These are phyloP conservation scores for Pseudocercospora musae DNA, from an alignment of 2,329 filamentous ascomycete genomes.

Conservation along the genomic window DNA sequence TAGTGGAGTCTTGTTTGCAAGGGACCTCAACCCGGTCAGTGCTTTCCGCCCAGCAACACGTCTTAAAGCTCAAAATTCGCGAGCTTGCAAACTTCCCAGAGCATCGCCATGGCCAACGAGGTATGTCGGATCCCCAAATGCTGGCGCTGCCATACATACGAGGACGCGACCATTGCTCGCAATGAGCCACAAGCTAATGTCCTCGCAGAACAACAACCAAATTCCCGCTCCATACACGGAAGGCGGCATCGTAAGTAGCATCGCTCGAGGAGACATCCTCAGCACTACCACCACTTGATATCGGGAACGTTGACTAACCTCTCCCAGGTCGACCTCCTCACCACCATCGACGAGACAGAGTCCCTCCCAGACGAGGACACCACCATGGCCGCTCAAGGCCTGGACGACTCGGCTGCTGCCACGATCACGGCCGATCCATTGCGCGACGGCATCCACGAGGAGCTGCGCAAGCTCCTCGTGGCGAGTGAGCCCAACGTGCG, in stretches of 20 bases:
- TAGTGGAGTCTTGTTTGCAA: not conserved
- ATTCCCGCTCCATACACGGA: not conserved
- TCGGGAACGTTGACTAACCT: not conserved
- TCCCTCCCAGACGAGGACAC: not conserved
- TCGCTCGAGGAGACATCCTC: not conserved
- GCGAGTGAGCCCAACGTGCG: not conserved
- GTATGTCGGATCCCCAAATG: not conserved
- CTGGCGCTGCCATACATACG: not conserved
- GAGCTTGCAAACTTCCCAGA: not conserved
- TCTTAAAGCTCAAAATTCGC: not conserved
- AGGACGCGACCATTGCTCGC: not conserved
- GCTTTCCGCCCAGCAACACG: not conserved
- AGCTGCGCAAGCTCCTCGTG: slow-evolving; percentile 1
- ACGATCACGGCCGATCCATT: not conserved
- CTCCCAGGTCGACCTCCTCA: not conserved
- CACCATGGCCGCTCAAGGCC: not conserved
- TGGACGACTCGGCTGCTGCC: not conserved
- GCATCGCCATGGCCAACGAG: not conserved
- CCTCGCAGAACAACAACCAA: not conserved
- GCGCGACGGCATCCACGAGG: not conserved
- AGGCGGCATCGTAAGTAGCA: not conserved
- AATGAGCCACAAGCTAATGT: not conserved
- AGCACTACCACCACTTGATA: not conserved
- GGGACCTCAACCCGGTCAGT: not conserved
- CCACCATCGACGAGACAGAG: not conserved